phyloP scores from a whole-genome alignment of 1,284 basidiomycete species.

The Chiua sp. region DNA sequence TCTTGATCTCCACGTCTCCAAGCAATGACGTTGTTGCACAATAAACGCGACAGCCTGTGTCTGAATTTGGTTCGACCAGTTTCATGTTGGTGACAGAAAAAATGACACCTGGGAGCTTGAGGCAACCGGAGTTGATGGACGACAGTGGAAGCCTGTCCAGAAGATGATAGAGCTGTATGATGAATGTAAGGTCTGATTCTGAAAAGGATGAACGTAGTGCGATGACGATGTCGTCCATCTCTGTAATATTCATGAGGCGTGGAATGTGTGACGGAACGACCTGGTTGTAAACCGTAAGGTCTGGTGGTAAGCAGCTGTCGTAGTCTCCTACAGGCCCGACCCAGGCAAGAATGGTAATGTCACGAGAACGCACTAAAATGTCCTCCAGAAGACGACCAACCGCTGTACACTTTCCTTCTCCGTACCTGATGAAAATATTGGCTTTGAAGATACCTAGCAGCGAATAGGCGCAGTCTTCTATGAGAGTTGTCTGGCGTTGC shows the following conservation, averaged over 20 bases:
- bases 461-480: background rate
- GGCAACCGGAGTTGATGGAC: background rate
- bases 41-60: background rate
- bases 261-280: background rate
- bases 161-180: background rate
- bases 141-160: background rate
- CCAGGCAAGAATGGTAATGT: background rate
- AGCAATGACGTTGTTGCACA: too few species aligned
- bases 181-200: background rate
- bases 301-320: background rate
- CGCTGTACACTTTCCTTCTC: too few species aligned
- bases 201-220: background rate
- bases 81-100: background rate
- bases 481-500: background rate
- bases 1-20: constrained; percentile 14
- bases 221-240: background rate
- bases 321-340: background rate
- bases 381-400: background rate
- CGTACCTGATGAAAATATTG: too few species aligned
- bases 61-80: background rate
- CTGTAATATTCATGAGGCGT: background rate
- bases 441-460: too few species aligned
- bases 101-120: constrained; percentile 12
- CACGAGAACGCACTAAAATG: background rate
- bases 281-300: background rate